A percentile compares a stretch with the other conserved stretches of the same genome.
Conservation (phyloP, 164 flowering plant genomes). For the Taxillus chinensis region DNA sequence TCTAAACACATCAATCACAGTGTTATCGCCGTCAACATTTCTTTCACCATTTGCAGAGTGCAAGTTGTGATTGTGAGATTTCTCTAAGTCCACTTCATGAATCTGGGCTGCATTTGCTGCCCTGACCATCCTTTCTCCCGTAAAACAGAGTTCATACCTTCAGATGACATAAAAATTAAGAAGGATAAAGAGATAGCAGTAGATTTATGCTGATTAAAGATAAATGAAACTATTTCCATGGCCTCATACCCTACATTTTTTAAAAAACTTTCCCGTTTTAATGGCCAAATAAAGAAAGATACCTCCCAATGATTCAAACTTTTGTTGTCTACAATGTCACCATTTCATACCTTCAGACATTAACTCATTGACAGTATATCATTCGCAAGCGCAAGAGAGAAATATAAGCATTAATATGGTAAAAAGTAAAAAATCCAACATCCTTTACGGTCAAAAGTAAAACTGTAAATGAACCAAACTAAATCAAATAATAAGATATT, state of each 20-base stretch:
- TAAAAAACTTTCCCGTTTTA: background rate
- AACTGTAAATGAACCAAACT: no score
- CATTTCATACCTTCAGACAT: no score
- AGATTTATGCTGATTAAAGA: no score
- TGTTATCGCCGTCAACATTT: constrained; percentile 42
- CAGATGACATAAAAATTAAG: constrained; percentile 3
- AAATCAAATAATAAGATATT: no score
- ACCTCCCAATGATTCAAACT: background rate
- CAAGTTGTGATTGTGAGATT: constrained; percentile 36
- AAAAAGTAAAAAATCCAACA: no score
- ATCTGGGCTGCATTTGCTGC: constrained; percentile 29
- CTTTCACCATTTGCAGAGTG: constrained; percentile 51
- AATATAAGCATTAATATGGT: no score
- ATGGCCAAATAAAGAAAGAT: background rate
- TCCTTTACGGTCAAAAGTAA: no score
- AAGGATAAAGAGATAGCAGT: background rate
- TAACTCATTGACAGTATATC: no score
- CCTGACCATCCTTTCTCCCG: constrained; percentile 67
- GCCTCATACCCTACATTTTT: no score
- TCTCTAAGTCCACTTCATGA: constrained; percentile 44
- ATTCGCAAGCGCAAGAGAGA: no score
- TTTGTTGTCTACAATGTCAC: no score
- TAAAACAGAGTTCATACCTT: constrained; percentile 93
- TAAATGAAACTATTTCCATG: no score
- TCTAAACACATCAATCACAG: constrained; percentile 57